Conservation (phyloP, 805 yeast genomes). For the Zygotorulaspora chibaensis region DNA sequence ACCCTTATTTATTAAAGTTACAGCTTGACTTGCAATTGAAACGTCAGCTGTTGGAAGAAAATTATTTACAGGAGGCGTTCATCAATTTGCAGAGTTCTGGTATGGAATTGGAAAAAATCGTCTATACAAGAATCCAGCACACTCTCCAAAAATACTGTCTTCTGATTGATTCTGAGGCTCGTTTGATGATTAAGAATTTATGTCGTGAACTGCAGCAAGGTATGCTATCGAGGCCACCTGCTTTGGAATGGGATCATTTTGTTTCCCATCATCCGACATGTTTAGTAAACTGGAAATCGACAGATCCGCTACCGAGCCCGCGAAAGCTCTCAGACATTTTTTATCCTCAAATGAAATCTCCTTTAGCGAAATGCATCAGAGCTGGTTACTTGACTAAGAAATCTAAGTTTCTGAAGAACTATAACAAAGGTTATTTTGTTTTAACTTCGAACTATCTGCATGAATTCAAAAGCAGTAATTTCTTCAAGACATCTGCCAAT, state of each 20-base stretch:
- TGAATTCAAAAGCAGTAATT: conserved; percentile 50
- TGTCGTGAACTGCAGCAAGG: conserved; percentile 40
- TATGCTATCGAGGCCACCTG: conserved; percentile 52
- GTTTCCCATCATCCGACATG: conserved; percentile 44
- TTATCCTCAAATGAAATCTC: conserved; percentile 52
- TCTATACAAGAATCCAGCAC: conserved; percentile 58
- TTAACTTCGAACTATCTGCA: conserved; percentile 63
- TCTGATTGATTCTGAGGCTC: conserved; percentile 50
- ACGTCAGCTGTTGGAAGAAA: conserved; percentile 57
- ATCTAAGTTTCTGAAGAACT: conserved; percentile 56
- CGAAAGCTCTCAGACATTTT: conserved; percentile 47
- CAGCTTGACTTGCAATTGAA: conserved; percentile 63
- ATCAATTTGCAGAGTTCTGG: conserved; percentile 62
- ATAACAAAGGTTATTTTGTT: conserved; percentile 60
- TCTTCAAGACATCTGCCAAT: conserved; percentile 23
- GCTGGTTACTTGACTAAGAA: conserved; percentile 59
- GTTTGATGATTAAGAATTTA: conserved; percentile 51
- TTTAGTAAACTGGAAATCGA: conserved; percentile 37
- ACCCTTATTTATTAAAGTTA: conserved; percentile 60
- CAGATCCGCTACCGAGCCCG: conserved; percentile 38
- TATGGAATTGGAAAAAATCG: conserved; percentile 57
- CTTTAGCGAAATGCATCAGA: conserved; percentile 49
- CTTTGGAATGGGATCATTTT: conserved; percentile 67
- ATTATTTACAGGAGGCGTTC: conserved; percentile 60
- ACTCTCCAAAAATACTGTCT: conserved; percentile 49